phyloP scores from a whole-genome alignment of 495 filamentous ascomycete genomes.

The Aspergillus cavernicola region DNA sequence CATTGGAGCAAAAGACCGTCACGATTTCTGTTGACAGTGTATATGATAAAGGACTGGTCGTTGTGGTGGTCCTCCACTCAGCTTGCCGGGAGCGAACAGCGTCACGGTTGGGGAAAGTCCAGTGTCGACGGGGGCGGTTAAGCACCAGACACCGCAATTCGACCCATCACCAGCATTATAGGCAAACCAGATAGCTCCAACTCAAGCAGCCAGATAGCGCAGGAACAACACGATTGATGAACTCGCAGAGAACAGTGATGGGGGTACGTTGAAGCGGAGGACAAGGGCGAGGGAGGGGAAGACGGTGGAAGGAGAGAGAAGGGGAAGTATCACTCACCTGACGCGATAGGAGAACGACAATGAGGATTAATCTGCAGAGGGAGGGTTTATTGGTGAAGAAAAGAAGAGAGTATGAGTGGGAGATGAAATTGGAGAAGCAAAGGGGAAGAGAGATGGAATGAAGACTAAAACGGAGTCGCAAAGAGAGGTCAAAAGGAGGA shows the following conservation, averaged over 20 bases:
- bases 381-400: constrained; percentile 21
- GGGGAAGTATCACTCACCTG: constrained; percentile 32
- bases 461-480: not conserved
- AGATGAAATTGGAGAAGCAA: constrained; percentile 15
- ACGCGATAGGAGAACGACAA: constrained; percentile 13
- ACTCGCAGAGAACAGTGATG: constrained; percentile 4
- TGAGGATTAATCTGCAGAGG: constrained; percentile 2
- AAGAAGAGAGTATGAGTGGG: constrained; percentile 22
- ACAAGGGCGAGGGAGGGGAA: constrained; percentile 21
- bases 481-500: constrained; percentile 9
- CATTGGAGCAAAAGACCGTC: not conserved
- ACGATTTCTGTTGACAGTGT: constrained; percentile 11
- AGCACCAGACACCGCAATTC: constrained; percentile 13
- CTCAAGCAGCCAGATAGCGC: not conserved
- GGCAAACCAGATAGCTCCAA: not conserved
- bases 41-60: not conserved
- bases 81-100: constrained; percentile 18
- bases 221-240: not conserved
- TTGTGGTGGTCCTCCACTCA: constrained; percentile 14
- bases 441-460: constrained; percentile 16
- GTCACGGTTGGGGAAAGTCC: constrained; percentile 17
- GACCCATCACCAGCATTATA: constrained; percentile 1
- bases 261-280: constrained; percentile 1
- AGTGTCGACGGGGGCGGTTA: constrained; percentile 17
- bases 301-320: constrained; percentile 14